phyloP scores from a whole-genome alignment of 768 basidiomycete species.

The Amanita pseudoporphyria region DNA sequence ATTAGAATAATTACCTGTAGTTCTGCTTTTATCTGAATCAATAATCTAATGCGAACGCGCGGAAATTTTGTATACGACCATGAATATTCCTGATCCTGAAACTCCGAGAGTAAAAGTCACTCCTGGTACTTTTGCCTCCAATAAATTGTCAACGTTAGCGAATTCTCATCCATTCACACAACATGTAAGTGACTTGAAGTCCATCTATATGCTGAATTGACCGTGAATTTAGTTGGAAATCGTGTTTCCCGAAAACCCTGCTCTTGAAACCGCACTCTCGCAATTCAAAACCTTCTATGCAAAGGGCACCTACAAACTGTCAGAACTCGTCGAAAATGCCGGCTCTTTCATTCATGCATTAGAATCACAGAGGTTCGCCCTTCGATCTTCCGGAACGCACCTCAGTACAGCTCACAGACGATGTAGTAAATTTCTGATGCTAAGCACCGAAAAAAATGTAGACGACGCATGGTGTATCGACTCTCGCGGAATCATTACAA shows the following conservation, averaged over 20 bases:
- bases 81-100: slow-evolving; percentile 12
- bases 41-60: slow-evolving; percentile 1
- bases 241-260: slow-evolving; percentile 39
- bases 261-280: slow-evolving; percentile 29
- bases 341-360: slow-evolving; percentile 17
- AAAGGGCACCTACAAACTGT: slow-evolving; percentile 3
- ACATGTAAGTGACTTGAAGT: slow-evolving; percentile 28
- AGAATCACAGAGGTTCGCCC: slow-evolving; percentile 19
- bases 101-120: slow-evolving; percentile 16
- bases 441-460: slow-evolving; percentile 22
- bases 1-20: neutral
- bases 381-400: neutral
- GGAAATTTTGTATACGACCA: neutral
- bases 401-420: neutral
- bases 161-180: slow-evolving; percentile 41
- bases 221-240: slow-evolving; percentile 42
- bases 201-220: neutral
- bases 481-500: slow-evolving; percentile 45
- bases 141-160: slow-evolving; percentile 25
- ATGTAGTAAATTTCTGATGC: slow-evolving; percentile 27
- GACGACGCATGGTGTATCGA: slow-evolving; percentile 70
- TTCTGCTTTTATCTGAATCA: neutral
- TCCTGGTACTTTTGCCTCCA: slow-evolving; percentile 12
- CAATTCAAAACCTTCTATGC: slow-evolving; percentile 3
- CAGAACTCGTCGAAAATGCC: slow-evolving; percentile 20